Percentiles rank a stretch among this genome's conserved stretches.
These are phyloP conservation scores for Colletotrichum aenigma DNA, from an alignment of 2,329 filamentous ascomycete species.

Conservation along the genomic window DNA sequence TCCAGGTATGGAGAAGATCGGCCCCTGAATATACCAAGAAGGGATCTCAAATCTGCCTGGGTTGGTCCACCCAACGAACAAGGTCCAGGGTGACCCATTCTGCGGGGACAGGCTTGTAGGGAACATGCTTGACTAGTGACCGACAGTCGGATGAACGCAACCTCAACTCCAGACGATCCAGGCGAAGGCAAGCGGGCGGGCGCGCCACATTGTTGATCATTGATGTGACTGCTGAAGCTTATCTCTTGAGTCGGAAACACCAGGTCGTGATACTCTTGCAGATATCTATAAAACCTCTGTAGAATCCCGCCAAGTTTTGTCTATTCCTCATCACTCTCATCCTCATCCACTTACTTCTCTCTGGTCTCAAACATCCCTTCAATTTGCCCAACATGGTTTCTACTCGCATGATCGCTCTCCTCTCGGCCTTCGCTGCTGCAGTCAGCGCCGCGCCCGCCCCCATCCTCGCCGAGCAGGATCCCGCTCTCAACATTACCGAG, in stretches of 20 bases:
- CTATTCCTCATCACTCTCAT: not conserved
- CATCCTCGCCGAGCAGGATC: not conserved
- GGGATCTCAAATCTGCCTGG: not conserved
- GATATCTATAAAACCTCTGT: not conserved
- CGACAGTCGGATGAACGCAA: not conserved
- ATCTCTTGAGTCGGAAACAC: not conserved
- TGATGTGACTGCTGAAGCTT: not conserved
- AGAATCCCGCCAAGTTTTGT: not conserved
- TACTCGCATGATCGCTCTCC: not conserved
- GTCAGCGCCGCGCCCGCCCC: constrained; percentile 1
- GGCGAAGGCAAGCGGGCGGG: not conserved
- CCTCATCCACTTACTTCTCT: not conserved
- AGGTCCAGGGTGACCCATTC: not conserved
- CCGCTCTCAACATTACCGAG: not conserved
- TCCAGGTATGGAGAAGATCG: not conserved
- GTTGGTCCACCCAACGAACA: not conserved
- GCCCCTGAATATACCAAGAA: not conserved
- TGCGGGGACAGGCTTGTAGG: not conserved
- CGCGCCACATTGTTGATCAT: not conserved
- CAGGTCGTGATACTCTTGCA: not conserved
- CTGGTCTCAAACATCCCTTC: not conserved
- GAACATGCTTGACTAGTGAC: not conserved
- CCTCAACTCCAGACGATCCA: not conserved
- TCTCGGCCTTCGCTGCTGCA: not conserved
- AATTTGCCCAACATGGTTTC: not conserved